A percentile compares a stretch with the other conserved stretches of the same genome.
These are phyloP conservation scores for Phialophora macrospora DNA, from an alignment of 2,329 filamentous ascomycete genomes.

Conservation along the genomic window DNA sequence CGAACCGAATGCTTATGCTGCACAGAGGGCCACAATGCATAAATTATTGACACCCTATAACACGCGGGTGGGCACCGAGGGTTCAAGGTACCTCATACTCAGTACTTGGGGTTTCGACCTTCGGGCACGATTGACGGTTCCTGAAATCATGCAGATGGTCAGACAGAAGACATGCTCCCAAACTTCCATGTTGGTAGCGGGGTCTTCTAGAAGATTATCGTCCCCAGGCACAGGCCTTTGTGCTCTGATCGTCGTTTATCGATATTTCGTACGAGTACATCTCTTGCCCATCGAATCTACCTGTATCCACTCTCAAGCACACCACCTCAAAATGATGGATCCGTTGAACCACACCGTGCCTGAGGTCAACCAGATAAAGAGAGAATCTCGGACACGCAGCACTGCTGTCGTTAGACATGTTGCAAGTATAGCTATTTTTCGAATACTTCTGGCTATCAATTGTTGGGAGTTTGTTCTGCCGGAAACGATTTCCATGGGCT, in stretches of 20 bases:
- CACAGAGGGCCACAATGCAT: background rate
- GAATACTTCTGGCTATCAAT: background rate
- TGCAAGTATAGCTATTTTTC: background rate
- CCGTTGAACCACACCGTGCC: background rate
- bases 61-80: background rate
- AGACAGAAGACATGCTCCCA: background rate
- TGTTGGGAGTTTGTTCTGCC: background rate
- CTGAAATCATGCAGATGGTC: background rate
- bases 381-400: background rate
- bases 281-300: background rate
- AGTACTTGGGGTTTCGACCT: background rate
- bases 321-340: background rate
- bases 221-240: background rate
- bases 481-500: background rate
- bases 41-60: conserved; percentile 1
- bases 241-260: conserved; percentile 1
- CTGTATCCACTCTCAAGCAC: background rate
- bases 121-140: background rate
- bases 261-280: background rate
- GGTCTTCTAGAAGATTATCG: background rate
- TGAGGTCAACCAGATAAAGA: background rate
- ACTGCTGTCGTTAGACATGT: background rate
- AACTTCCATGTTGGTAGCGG: background rate
- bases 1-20: conserved; percentile 11
- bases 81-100: background rate